Evolutionary conservation across 345 rosid genomes (phyloP).

Genomic region (Mangifera indica): DNA sequence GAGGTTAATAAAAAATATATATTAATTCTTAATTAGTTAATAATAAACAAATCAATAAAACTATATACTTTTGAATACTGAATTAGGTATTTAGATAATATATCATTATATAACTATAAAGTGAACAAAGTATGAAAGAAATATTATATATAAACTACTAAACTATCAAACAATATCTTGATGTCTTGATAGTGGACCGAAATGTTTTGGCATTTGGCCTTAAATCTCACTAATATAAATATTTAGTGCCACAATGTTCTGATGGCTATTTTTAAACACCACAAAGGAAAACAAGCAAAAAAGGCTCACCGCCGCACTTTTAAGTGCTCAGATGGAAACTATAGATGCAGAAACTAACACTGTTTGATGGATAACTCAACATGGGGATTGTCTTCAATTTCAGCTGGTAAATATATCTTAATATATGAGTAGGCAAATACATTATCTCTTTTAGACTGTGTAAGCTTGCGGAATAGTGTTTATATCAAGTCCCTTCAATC

Average conservation of each 20-base stretch:
- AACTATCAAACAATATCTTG: no score
- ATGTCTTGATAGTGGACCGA: no score
- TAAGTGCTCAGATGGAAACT: not conserved
- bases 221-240: constrained; percentile 18
- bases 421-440: not conserved
- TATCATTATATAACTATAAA: no score
- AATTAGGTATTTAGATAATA: no score
- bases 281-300: not conserved
- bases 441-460: constrained; percentile 54
- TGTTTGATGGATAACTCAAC: constrained; percentile 1
- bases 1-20: no score
- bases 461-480: constrained; percentile 97
- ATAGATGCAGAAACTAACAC: not conserved
- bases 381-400: constrained; percentile 20
- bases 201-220: no score
- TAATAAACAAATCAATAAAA: no score
- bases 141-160: no score
- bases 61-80: no score
- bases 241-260: constrained; percentile 7
- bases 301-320: constrained; percentile 12
- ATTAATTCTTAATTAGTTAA: not conserved
- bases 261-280: not conserved
- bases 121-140: no score
- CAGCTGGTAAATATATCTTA: not conserved
- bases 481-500: constrained; percentile 89